Conservation (phyloP, 2,329 filamentous ascomycete species). For the Fusarium napiforme region DNA sequence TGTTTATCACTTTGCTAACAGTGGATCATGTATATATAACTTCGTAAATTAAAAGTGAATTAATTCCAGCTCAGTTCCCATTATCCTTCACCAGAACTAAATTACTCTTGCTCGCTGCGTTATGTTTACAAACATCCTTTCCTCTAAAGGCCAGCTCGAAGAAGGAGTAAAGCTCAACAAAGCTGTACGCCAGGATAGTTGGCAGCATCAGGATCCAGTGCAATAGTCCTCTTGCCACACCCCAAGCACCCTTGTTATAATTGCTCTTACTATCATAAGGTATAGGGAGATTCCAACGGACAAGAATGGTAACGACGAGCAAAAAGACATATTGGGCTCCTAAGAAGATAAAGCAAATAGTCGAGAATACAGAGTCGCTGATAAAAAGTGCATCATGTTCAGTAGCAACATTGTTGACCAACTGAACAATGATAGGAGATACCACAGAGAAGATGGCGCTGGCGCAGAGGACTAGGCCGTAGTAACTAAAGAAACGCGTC, state of each 20-base stretch:
- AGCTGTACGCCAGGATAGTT: constrained; percentile 29
- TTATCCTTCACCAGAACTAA: background rate
- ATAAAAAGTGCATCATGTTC: constrained; percentile 18
- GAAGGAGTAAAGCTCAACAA: constrained; percentile 33
- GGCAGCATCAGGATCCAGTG: constrained; percentile 33
- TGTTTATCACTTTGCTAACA: too few relatives aligned
- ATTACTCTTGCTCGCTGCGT: constrained; percentile 27
- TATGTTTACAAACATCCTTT: constrained; percentile 27
- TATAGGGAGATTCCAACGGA: constrained; percentile 18
- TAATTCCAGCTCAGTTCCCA: background rate
- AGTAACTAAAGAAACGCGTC: constrained; percentile 27
- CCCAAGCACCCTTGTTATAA: constrained; percentile 11
- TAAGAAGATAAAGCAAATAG: constrained; percentile 19
- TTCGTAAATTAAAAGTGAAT: rapidly evolving
- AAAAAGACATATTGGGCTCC: constrained; percentile 23
- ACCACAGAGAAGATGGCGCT: constrained; percentile 25
- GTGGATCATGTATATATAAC: rapidly evolving
- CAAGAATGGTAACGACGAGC: constrained; percentile 10
- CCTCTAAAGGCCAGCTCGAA: constrained; percentile 29
- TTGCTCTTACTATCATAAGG: background rate
- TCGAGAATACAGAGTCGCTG: constrained; percentile 7
- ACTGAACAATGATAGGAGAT: constrained; percentile 22
- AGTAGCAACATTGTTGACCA: constrained; percentile 7
- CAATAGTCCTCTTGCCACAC: constrained; percentile 11
- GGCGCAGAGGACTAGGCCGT: constrained; percentile 27